phyloP scores from a whole-genome alignment of 768 basidiomycete genomes.

The Hericium alpestre region DNA sequence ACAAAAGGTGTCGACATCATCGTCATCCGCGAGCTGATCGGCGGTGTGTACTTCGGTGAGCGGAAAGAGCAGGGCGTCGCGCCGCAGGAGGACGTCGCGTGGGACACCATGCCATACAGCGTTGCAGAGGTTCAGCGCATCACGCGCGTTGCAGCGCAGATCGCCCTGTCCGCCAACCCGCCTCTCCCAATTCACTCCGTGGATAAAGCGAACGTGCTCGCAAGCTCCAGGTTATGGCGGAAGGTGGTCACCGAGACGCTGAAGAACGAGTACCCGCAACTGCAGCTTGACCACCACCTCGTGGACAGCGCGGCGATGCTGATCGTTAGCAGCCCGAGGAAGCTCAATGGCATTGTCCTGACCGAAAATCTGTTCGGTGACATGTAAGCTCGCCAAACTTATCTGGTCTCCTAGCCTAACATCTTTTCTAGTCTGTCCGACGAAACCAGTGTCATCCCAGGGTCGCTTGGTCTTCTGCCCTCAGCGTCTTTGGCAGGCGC shows the following conservation, averaged over 20 bases:
- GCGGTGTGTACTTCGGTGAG: constrained; percentile 90
- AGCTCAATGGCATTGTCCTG: constrained; percentile 89
- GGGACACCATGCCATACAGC: constrained; percentile 91
- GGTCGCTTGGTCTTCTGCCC: constrained; percentile 90
- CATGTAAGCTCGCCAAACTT: constrained; percentile 52
- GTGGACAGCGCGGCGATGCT: constrained; percentile 97
- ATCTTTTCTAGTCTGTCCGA: constrained; percentile 68
- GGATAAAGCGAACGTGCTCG: constrained; percentile 98
- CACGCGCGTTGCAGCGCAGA: constrained; percentile 88
- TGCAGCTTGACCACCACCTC: constrained; percentile 81
- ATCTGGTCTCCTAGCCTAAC: constrained; percentile 1
- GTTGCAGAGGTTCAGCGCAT: constrained; percentile 88
- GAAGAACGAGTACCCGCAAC: constrained; percentile 75
- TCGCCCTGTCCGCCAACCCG: constrained; percentile 74
- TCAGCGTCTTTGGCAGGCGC: constrained; percentile 94
- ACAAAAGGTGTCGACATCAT: constrained; percentile 84
- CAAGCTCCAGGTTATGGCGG: constrained; percentile 88
- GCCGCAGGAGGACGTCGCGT: constrained; percentile 60
- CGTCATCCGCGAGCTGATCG: constrained; percentile 92
- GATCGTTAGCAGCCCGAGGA: constrained; percentile 79
- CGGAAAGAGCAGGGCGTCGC: constrained; percentile 76
- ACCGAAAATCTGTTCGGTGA: constrained; percentile 97
- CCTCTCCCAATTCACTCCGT: constrained; percentile 85
- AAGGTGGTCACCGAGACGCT: constrained; percentile 84
- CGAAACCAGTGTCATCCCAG: constrained; percentile 93